Evolutionary conservation across 1,284 basidiomycete genomes (phyloP).

Genomic region (Ustilago esculenta): DNA sequence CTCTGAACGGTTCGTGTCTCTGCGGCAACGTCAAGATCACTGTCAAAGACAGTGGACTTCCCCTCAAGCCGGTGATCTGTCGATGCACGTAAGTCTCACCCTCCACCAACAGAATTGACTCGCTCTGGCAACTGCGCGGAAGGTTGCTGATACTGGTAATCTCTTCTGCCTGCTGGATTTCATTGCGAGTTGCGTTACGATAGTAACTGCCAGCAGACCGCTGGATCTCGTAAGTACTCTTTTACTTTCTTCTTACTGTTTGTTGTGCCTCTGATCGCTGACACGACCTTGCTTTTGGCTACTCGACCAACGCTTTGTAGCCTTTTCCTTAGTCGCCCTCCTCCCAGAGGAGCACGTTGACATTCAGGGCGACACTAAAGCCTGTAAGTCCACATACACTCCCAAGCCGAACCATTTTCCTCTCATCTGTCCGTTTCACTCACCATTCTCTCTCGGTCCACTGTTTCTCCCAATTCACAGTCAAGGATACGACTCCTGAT

Average conservation of each 20-base stretch:
- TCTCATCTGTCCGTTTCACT: no score
- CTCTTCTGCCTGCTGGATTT: not conserved
- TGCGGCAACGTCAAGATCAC: constrained; percentile 32
- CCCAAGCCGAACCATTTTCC: no score
- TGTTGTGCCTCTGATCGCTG: not conserved
- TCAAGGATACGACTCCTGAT: constrained; percentile 12
- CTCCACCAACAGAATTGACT: not conserved
- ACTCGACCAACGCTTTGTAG: constrained; percentile 8
- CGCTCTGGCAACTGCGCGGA: no score
- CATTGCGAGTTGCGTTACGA: no score
- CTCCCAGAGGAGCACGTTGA: constrained; percentile 25
- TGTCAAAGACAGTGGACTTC: constrained; percentile 22
- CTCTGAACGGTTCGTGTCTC: constrained; percentile 29
- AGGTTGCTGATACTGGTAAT: not conserved
- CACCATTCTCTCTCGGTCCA: no score
- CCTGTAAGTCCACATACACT: constrained; percentile 20
- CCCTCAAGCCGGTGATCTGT: constrained; percentile 24
- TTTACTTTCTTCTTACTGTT: not conserved
- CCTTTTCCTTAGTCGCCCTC: constrained; percentile 26
- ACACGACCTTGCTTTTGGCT: not conserved
- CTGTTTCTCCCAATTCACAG: not conserved
- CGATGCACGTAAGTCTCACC: constrained; percentile 22
- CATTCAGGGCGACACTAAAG: constrained; percentile 22
- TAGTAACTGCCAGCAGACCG: constrained; percentile 39
- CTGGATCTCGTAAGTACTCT: constrained; percentile 20